Percentiles rank a stretch among this genome's conserved stretches.
phyloP scores from a whole-genome alignment of 2,329 filamentous ascomycete species.

The Stachybotrys chlorohalonatus region DNA sequence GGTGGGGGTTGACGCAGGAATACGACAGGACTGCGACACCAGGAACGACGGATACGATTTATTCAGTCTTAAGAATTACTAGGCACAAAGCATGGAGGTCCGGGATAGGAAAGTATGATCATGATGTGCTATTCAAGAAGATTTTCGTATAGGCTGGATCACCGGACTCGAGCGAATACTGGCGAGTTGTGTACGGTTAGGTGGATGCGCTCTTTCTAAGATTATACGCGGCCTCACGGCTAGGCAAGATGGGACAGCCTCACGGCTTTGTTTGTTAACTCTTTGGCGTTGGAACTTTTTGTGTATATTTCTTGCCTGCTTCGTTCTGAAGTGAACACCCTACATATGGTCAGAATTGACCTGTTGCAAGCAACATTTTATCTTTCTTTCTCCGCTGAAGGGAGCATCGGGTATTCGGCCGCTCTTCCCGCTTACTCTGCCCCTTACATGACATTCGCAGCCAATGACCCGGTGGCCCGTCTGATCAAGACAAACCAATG shows the following conservation, averaged over 20 bases:
- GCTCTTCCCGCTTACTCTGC: background rate
- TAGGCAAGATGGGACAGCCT: constrained; percentile 1
- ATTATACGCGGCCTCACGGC: constrained; percentile 1
- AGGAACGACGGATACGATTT: background rate
- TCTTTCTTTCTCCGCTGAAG: background rate
- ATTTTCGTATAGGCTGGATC: background rate
- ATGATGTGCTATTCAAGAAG: background rate
- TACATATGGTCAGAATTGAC: too few species aligned
- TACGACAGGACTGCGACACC: background rate
- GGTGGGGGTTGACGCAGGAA: too few species aligned
- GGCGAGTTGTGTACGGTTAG: background rate
- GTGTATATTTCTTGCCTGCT: background rate
- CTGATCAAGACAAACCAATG: background rate
- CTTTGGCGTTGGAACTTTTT: background rate
- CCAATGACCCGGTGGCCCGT: background rate
- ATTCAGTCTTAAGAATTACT: background rate
- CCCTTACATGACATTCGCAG: background rate
- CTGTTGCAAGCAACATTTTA: background rate
- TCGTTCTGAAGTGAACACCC: too few species aligned
- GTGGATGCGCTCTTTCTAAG: background rate
- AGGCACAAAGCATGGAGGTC: background rate
- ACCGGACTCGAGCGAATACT: background rate
- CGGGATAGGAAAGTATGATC: background rate
- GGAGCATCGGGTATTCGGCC: background rate
- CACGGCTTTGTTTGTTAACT: background rate